phyloP scores from a whole-genome alignment of 768 basidiomycete species.

The Leucogyrophana mollusca region DNA sequence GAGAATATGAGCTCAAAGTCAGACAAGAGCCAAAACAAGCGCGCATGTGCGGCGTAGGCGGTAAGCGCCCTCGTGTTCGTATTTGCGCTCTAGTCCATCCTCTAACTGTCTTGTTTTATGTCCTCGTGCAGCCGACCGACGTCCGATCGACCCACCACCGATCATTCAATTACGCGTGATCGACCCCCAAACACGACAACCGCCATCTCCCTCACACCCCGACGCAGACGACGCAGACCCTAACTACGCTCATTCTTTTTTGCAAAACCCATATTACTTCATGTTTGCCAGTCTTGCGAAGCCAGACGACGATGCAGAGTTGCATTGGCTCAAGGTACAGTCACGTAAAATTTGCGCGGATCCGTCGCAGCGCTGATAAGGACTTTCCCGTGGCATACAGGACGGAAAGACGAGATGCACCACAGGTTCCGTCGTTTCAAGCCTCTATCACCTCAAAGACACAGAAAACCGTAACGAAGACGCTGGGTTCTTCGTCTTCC shows the following conservation, averaged over 20 bases:
- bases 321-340: conserved; percentile 80
- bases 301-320: conserved; percentile 83
- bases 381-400: conserved; percentile 31
- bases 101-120: conserved; percentile 1
- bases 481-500: conserved; percentile 96
- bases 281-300: conserved; percentile 92
- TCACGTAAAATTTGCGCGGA: background rate
- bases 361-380: background rate
- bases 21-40: conserved; percentile 92
- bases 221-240: conserved; percentile 34
- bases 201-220: conserved; percentile 23
- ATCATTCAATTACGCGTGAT: conserved; percentile 93
- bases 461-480: conserved; percentile 59
- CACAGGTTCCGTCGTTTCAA: conserved; percentile 87
- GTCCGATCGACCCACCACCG: conserved; percentile 95
- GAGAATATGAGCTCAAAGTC: conserved; percentile 83
- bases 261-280: conserved; percentile 94
- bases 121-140: conserved; percentile 69
- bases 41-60: conserved; percentile 87
- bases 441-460: conserved; percentile 88
- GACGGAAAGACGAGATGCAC: conserved; percentile 92
- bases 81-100: conserved; percentile 1
- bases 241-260: conserved; percentile 56
- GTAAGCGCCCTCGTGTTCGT: conserved; percentile 48
- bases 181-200: conserved; percentile 49